phyloP scores from a whole-genome alignment of 2,329 filamentous ascomycete genomes.

The Alternaria postmessia region DNA sequence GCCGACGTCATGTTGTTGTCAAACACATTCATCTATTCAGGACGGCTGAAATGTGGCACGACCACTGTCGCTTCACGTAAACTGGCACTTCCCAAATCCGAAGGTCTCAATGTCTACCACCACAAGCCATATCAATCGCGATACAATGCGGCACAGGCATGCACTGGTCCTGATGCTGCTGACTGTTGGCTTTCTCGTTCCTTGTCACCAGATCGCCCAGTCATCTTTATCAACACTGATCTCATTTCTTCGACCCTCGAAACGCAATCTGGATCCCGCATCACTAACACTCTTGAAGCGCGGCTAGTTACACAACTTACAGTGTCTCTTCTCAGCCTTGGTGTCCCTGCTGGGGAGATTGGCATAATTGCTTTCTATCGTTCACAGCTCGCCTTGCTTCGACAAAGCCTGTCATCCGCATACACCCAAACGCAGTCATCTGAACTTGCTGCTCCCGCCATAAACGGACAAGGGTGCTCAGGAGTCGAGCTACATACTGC shows the following conservation, averaged over 20 bases:
- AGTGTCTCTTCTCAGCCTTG: slow-evolving; percentile 76
- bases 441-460: slow-evolving; percentile 46
- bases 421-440: slow-evolving; percentile 55
- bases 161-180: slow-evolving; percentile 57
- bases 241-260: slow-evolving; percentile 71
- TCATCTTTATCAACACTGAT: slow-evolving; percentile 91
- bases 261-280: slow-evolving; percentile 76
- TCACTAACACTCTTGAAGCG: slow-evolving; percentile 87
- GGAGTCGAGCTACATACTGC: slow-evolving; percentile 94
- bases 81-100: slow-evolving; percentile 67
- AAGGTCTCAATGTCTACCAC: slow-evolving; percentile 48
- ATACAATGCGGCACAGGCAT: slow-evolving; percentile 45
- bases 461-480: slow-evolving; percentile 23
- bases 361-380: slow-evolving; percentile 98
- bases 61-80: slow-evolving; percentile 74
- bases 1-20: slow-evolving; percentile 95
- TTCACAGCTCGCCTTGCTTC: slow-evolving; percentile 84
- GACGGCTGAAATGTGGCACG: slow-evolving; percentile 87
- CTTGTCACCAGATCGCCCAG: slow-evolving; percentile 74
- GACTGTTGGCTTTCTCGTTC: slow-evolving; percentile 81
- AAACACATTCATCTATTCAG: slow-evolving; percentile 92
- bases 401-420: slow-evolving; percentile 70
- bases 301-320: slow-evolving; percentile 81
- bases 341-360: slow-evolving; percentile 78
- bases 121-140: slow-evolving; percentile 24